Conservation (phyloP, 106 monocot genomes). For the Alisma plantagoaquatica region DNA sequence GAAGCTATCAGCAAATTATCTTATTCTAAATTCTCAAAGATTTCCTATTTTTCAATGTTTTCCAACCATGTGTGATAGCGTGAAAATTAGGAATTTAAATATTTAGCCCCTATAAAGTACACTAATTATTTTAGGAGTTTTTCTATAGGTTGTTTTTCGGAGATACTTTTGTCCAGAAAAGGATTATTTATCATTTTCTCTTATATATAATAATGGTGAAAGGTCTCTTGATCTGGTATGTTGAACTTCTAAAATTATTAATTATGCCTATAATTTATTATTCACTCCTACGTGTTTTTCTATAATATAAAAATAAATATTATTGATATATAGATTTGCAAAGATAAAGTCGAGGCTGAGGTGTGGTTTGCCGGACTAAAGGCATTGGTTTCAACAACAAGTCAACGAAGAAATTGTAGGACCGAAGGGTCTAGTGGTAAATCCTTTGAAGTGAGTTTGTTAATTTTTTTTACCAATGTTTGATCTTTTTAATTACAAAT, state of each 20-base stretch:
- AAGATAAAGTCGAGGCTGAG: conserved; percentile 21
- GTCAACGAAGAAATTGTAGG: conserved; percentile 2
- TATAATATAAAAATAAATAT: neutral
- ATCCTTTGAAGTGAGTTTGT: conserved; percentile 16
- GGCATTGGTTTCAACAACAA: conserved; percentile 8
- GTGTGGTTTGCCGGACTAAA: conserved; percentile 19
- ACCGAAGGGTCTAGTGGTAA: neutral
- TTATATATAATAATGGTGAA: conserved; percentile 18
- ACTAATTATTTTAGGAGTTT: neutral
- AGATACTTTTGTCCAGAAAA: conserved; percentile 24
- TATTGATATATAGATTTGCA: conserved; percentile 16
- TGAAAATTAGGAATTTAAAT: neutral
- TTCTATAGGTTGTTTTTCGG: conserved; percentile 16
- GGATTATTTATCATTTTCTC: conserved; percentile 23
- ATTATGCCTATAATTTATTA: neutral
- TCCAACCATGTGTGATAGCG: neutral
- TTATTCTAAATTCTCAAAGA: too few species aligned
- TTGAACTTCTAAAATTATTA: neutral
- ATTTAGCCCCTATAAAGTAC: neutral
- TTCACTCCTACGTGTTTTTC: too few species aligned
- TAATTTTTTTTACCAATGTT: too few species aligned
- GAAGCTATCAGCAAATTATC: too few species aligned
- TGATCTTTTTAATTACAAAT: too few species aligned
- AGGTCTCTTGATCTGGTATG: conserved; percentile 24
- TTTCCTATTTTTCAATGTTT: neutral